A percentile compares a stretch with the other conserved stretches of the same genome.
These are phyloP conservation scores for Fusarium tricinctum DNA, from an alignment of 2,329 filamentous ascomycete genomes.

Conservation along the genomic window DNA sequence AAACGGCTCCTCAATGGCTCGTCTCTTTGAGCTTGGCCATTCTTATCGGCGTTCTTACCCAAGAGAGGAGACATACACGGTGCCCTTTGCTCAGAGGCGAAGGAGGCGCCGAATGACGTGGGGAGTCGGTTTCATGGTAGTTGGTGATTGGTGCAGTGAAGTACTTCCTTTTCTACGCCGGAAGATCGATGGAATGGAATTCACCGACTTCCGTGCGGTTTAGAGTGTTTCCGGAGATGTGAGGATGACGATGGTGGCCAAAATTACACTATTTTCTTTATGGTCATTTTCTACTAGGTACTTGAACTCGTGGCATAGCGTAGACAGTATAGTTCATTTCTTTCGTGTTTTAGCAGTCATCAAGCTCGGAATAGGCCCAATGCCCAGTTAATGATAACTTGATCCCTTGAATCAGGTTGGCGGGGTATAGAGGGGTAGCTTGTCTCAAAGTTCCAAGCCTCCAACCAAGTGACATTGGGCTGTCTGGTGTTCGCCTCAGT, in stretches of 20 bases:
- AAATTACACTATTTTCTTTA: not conserved
- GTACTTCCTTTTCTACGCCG: conserved; percentile 6
- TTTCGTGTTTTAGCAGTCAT: not conserved
- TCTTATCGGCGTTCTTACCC: conserved; percentile 21
- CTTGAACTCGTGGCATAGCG: not conserved
- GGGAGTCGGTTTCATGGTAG: conserved; percentile 15
- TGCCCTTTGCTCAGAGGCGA: conserved; percentile 20
- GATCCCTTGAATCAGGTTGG: conserved; percentile 16
- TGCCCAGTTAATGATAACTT: not conserved
- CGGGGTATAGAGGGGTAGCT: conserved; percentile 37
- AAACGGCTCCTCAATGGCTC: conserved; percentile 23
- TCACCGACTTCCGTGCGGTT: conserved; percentile 33
- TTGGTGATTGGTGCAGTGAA: conserved; percentile 30
- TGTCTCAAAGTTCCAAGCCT: conserved; percentile 6
- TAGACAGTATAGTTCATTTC: not conserved
- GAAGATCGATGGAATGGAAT: conserved; percentile 23
- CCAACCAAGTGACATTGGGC: conserved; percentile 1
- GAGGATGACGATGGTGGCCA: not conserved
- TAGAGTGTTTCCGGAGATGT: not conserved
- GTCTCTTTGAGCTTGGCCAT: conserved; percentile 9
- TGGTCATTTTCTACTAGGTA: not conserved
- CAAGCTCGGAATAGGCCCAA: not conserved
- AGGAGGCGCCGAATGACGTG: conserved; percentile 38
- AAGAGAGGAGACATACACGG: conserved; percentile 28
- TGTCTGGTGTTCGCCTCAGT: conserved; percentile 20